Percentiles rank a stretch among this genome's conserved stretches.
Conservation (phyloP, 2,329 filamentous ascomycete species). For the Dactylellina parvicollis region DNA sequence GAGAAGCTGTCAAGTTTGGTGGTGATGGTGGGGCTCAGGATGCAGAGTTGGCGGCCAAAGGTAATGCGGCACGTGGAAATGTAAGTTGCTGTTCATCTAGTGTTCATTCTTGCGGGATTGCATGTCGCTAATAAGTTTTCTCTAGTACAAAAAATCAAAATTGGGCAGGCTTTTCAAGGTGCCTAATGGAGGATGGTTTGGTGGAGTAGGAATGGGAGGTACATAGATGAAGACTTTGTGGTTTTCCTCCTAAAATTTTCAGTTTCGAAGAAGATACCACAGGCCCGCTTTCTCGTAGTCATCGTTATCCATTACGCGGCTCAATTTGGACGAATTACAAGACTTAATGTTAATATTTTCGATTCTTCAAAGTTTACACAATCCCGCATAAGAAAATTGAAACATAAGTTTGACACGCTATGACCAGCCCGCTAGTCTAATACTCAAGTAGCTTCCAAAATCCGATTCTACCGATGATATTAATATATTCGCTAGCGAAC, state of each 20-base stretch:
- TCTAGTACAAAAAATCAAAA: conserved; percentile 39
- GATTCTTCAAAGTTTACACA: too few relatives aligned
- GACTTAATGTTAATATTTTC: too few relatives aligned
- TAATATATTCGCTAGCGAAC: too few relatives aligned
- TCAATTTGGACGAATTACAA: too few relatives aligned
- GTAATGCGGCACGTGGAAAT: conserved; percentile 22
- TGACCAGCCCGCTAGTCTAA: too few relatives aligned
- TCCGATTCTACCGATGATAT: too few relatives aligned
- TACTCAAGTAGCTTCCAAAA: background rate
- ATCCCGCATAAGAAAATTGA: too few relatives aligned
- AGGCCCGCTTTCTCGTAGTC: too few relatives aligned
- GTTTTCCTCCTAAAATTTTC: too few relatives aligned
- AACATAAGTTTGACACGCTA: too few relatives aligned
- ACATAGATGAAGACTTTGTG: background rate
- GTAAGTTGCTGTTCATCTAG: conserved; percentile 14
- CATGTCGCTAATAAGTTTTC: background rate
- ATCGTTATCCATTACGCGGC: too few relatives aligned
- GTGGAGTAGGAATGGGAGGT: conserved; percentile 20
- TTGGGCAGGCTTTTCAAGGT: conserved; percentile 32
- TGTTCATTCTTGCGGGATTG: background rate
- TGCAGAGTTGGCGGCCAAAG: conserved; percentile 40
- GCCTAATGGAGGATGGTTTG: conserved; percentile 32
- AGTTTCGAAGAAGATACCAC: too few relatives aligned
- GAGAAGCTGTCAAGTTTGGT: conserved; percentile 38
- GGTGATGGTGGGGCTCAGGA: conserved; percentile 37